Conservation (phyloP, 768 basidiomycete species). For the Kwoniella dendrophila region DNA sequence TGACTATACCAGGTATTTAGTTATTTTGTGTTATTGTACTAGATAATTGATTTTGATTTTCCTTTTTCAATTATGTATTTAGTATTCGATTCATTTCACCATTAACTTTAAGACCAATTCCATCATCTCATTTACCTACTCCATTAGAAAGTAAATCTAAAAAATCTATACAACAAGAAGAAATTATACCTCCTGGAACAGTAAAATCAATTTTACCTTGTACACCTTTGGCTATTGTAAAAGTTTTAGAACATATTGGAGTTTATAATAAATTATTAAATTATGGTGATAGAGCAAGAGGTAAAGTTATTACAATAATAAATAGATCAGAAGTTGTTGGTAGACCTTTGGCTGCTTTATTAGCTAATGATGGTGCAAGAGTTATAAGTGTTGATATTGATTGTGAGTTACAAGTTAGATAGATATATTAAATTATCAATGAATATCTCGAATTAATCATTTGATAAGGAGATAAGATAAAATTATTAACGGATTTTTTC, state of each 20-base stretch:
- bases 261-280: conserved; percentile 91
- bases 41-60: background rate
- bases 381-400: conserved; percentile 96
- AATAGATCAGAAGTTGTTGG: conserved; percentile 99
- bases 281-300: conserved; percentile 83
- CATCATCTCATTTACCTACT: conserved; percentile 47
- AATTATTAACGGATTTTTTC: too few relatives aligned
- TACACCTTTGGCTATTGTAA: conserved; percentile 94
- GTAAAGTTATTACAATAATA: conserved; percentile 84
- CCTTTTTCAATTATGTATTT: conserved; percentile 1
- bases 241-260: conserved; percentile 83
- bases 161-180: conserved; percentile 59
- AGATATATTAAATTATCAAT: background rate
- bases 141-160: conserved; percentile 27
- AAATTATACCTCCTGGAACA: conserved; percentile 68
- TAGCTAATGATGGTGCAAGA: conserved; percentile 94
- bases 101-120: conserved; percentile 48
- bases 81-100: conserved; percentile 84
- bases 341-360: conserved; percentile 88
- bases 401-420: conserved; percentile 58
- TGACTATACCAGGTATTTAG: background rate
- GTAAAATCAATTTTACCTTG: conserved; percentile 98
- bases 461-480: too few relatives aligned
- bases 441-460: background rate
- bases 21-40: background rate